Evolutionary conservation across 2,329 filamentous ascomycete genomes (phyloP).

Genomic region (Apiospora arundinis): DNA sequence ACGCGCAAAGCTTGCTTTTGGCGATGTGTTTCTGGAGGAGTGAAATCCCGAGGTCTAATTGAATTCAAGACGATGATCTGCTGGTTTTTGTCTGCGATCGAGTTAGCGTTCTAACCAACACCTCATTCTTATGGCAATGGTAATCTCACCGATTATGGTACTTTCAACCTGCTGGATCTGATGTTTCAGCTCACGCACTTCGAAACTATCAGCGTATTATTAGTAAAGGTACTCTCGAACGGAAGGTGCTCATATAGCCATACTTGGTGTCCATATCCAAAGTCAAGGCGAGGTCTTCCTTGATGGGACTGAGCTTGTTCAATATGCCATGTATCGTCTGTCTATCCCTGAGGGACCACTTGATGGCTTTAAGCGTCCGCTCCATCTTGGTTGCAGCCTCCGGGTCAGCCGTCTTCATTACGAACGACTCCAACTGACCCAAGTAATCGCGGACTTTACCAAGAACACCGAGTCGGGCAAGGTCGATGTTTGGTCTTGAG

Average conservation of each 20-base stretch:
- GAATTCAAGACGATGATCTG: background rate
- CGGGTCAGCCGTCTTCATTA: background rate
- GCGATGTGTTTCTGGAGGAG: background rate
- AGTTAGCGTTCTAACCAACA: background rate
- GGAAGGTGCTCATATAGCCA: background rate
- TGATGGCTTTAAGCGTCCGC: background rate
- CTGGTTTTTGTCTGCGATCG: background rate
- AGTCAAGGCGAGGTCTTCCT: background rate
- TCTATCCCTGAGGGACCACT: background rate
- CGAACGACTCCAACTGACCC: background rate
- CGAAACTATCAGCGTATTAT: background rate
- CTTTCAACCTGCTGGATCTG: background rate
- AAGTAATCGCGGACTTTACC: background rate
- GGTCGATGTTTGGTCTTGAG: background rate
- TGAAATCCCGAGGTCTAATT: background rate
- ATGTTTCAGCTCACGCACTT: background rate
- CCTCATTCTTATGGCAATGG: background rate
- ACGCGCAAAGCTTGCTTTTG: background rate
- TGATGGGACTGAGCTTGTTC: background rate
- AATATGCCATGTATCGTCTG: background rate
- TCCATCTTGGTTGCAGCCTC: background rate
- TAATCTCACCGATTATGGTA: background rate
- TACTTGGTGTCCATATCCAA: background rate
- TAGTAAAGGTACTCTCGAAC: background rate
- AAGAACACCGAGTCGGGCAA: background rate